Percentiles rank a stretch among this genome's conserved stretches.
Evolutionary conservation across 2,329 filamentous ascomycete genomes (phyloP).

Genomic region (Ilyonectria sp.): DNA sequence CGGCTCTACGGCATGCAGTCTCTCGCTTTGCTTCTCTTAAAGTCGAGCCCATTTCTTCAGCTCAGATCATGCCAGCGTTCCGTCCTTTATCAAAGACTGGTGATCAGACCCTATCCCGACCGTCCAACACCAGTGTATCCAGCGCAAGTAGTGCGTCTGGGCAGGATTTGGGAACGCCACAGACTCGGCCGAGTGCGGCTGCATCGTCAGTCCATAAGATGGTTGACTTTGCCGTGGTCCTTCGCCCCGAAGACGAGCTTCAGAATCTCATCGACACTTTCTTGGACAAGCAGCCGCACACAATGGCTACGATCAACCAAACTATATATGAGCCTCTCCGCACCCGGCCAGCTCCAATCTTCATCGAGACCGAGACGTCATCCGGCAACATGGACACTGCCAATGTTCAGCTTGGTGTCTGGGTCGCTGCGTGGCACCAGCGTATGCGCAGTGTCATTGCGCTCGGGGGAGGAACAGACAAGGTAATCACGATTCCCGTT

Average conservation of each 20-base stretch:
- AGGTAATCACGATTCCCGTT: slow-evolving; percentile 9
- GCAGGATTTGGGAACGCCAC: not conserved
- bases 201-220: not conserved
- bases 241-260: slow-evolving; percentile 1
- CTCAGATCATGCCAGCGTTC: slow-evolving; percentile 7
- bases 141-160: not conserved
- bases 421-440: slow-evolving; percentile 20
- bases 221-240: not conserved
- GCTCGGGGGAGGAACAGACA: not conserved
- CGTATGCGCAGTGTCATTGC: slow-evolving; percentile 1
- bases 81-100: not conserved
- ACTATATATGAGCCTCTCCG: too few species aligned
- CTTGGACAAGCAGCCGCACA: too few species aligned
- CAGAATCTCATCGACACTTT: not conserved
- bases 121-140: not conserved
- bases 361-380: slow-evolving; percentile 2
- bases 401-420: slow-evolving; percentile 17
- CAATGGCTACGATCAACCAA: too few species aligned
- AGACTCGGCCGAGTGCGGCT: slow-evolving; percentile 1
- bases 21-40: slow-evolving; percentile 10
- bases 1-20: slow-evolving; percentile 6
- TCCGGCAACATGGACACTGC: slow-evolving; percentile 5
- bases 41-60: slow-evolving; percentile 21
- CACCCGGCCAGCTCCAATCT: too few species aligned
- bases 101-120: too few species aligned